phyloP scores from a whole-genome alignment of 768 basidiomycete species.

The Tylopilus felleus region DNA sequence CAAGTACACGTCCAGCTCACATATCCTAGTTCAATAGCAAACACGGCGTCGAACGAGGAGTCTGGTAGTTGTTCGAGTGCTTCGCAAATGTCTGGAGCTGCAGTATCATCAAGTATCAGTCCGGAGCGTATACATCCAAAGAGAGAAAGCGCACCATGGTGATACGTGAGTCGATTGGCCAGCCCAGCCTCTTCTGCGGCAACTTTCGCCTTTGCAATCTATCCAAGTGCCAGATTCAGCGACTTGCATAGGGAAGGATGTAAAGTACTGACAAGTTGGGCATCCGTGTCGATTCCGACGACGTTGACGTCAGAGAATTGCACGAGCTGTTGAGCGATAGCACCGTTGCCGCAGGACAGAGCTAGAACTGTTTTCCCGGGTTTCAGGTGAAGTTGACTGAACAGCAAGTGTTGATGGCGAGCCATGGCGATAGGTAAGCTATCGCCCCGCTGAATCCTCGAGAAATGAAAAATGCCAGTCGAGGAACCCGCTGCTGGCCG shows the following conservation, averaged over 20 bases:
- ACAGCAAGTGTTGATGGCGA: conserved; percentile 8
- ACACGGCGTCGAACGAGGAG: conserved; percentile 7
- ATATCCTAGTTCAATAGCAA: conserved; percentile 9
- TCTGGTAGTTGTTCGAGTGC: conserved; percentile 3
- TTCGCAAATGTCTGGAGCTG: neutral
- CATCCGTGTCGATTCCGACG: conserved; percentile 6
- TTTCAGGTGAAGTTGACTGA: conserved; percentile 6
- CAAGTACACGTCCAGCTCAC: neutral
- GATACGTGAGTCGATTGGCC: neutral
- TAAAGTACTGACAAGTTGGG: neutral
- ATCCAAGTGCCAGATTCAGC: neutral
- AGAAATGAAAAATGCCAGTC: conserved; percentile 2
- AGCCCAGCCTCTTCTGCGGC: conserved; percentile 1
- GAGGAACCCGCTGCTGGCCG: neutral
- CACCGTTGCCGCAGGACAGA: conserved; percentile 3
- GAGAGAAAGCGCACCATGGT: neutral
- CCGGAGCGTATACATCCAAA: neutral
- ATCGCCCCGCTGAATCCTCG: conserved; percentile 7
- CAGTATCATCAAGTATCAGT: neutral
- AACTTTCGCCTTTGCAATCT: conserved; percentile 2
- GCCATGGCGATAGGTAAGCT: conserved; percentile 5
- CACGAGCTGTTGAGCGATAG: neutral
- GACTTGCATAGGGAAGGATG: neutral
- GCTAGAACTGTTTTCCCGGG: conserved; percentile 6
- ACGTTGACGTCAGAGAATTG: conserved; percentile 7